Evolutionary conservation across 208 protist genomes (phyloP).

Genomic region (Trypanosoma melophagium): DNA sequence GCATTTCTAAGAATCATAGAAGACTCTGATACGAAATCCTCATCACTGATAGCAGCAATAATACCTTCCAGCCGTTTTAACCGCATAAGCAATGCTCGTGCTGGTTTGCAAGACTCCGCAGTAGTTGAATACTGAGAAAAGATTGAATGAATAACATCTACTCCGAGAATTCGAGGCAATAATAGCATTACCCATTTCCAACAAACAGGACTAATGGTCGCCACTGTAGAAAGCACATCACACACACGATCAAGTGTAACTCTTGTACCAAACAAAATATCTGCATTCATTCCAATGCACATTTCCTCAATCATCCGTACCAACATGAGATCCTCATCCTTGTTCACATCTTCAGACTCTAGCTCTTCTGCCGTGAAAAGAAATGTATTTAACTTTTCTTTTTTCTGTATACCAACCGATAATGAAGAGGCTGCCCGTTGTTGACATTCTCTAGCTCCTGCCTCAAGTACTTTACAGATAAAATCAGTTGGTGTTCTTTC

Average conservation of each 20-base stretch:
- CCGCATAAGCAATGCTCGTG: not conserved
- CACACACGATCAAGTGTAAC: conserved; percentile 38
- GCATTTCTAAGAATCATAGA: not conserved
- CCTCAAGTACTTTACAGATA: conserved; percentile 9
- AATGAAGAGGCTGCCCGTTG: not conserved
- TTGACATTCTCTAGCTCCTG: conserved; percentile 15
- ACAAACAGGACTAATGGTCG: conserved; percentile 43
- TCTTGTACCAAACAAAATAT: conserved; percentile 49
- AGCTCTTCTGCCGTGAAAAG: not conserved
- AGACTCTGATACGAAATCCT: not conserved
- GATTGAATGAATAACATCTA: conserved; percentile 9
- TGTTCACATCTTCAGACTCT: not conserved
- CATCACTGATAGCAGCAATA: conserved; percentile 21
- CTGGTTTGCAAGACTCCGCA: conserved; percentile 7
- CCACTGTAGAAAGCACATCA: conserved; percentile 31
- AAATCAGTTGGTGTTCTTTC: conserved; percentile 8
- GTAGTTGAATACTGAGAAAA: conserved; percentile 13
- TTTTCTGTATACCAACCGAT: not conserved
- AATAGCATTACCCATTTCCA: conserved; percentile 37
- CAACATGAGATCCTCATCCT: conserved; percentile 22
- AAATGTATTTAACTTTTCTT: conserved; percentile 4
- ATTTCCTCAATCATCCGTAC: conserved; percentile 39
- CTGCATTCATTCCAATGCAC: conserved; percentile 37
- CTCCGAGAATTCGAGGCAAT: conserved; percentile 24
- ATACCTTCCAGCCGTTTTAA: conserved; percentile 2